Conservation (phyloP, 306 rosid genomes). For the Vachellia collinsii region DNA sequence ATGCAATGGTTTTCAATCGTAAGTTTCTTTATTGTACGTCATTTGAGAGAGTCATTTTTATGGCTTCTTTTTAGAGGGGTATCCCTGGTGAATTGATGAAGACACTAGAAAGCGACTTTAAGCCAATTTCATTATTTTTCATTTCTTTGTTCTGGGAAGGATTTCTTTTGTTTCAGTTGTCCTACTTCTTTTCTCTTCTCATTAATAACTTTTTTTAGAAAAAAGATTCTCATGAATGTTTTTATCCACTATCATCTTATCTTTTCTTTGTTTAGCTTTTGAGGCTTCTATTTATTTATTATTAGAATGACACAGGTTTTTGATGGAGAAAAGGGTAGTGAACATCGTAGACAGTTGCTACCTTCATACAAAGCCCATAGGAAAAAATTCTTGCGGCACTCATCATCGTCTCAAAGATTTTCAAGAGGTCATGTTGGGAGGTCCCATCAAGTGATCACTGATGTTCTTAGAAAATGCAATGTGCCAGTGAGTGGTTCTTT, state of each 20-base stretch:
- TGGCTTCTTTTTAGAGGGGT: neutral
- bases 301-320: slow-evolving; percentile 52
- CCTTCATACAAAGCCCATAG: slow-evolving; percentile 88
- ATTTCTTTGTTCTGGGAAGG: neutral
- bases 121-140: neutral
- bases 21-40: neutral
- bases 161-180: neutral
- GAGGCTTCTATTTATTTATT: slow-evolving; percentile 6
- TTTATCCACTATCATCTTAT: neutral
- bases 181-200: neutral
- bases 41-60: neutral
- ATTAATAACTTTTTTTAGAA: neutral
- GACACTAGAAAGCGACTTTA: neutral
- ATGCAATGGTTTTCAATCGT: neutral
- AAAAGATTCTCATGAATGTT: neutral
- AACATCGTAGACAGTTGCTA: slow-evolving; percentile 62
- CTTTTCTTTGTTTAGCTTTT: neutral
- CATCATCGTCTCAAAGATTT: slow-evolving; percentile 41
- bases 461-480: too few relatives aligned
- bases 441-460: too few relatives aligned
- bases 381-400: slow-evolving; percentile 47
- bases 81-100: neutral
- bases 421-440: slow-evolving; percentile 58
- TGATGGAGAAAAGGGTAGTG: slow-evolving; percentile 83
- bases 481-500: too few relatives aligned